A percentile compares a stretch with the other conserved stretches of the same genome.
Evolutionary conservation across 163 green algal species (phyloP).

Genomic region (Volvox carteri): DNA sequence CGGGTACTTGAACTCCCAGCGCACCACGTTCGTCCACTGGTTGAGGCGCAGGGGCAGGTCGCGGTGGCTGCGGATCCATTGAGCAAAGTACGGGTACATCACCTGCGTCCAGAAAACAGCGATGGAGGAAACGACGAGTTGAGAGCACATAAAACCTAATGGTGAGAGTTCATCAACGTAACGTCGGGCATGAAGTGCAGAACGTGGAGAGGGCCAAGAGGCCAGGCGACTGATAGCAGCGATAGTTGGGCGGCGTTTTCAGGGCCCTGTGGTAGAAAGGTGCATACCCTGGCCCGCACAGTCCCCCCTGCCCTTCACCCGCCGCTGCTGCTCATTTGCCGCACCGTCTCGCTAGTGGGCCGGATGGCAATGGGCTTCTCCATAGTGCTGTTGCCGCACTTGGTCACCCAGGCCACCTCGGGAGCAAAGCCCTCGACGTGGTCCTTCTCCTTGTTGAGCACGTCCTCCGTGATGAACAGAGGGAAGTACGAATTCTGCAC

Average conservation of each 20-base stretch:
- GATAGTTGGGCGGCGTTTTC: too few species aligned
- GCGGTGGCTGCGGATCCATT: conserved; percentile 97
- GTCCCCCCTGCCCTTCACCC: too few species aligned
- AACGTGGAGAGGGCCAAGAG: too few species aligned
- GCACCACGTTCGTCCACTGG: conserved; percentile 99
- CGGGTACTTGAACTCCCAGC: conserved; percentile 99
- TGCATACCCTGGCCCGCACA: too few species aligned
- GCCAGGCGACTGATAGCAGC: too few species aligned
- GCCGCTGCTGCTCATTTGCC: too few species aligned
- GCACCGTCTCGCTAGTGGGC: conserved; percentile 97
- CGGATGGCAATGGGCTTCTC: conserved; percentile 98
- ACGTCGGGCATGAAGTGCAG: too few species aligned
- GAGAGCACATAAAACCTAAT: too few species aligned
- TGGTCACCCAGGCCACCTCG: conserved; percentile 92
- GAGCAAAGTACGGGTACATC: conserved; percentile 93
- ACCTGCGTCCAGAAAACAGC: too few species aligned
- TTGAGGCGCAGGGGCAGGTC: conserved; percentile 98
- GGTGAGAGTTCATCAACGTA: too few species aligned
- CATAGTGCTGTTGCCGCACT: conserved; percentile 88
- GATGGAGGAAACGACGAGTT: too few species aligned
- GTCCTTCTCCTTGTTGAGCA: conserved; percentile 98
- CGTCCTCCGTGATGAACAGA: conserved; percentile 97
- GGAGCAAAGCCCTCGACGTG: conserved; percentile 91
- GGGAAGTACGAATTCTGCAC: conserved; percentile 99
- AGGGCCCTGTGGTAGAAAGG: too few species aligned